Base-by-base conservation (phyloP, 441 rosid species). In the Gossypium davidsonii region DNA sequence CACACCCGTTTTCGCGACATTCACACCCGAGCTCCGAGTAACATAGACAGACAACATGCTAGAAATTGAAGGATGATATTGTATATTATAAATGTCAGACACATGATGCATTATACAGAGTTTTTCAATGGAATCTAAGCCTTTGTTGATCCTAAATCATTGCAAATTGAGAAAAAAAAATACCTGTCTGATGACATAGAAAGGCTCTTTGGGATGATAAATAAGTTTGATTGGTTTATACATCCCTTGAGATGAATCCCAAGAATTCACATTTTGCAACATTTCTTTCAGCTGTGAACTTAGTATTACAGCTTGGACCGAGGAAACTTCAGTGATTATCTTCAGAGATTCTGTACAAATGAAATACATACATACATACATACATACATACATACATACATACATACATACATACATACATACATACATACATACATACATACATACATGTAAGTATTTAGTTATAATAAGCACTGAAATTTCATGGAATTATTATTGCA, bases 151-250 rank as follows among this genome's bases (percentile, higher is more conserved):
- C 39, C 39, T 34, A 34, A 34, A 34, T 34, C 39, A 34, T 6
- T 34, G 39, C 8, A 34, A 34, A 34, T 34, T 34, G 39, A 34
- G 39, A 34, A 34, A 34, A 6, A 20, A 20, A 3, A 0, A 57
- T 83, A 90, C 96, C 96, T 88, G 90, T 85, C 80, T 90, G 82
- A 84, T 85, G 79, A 92, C 87, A 80, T 90, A 92, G 79, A 92
- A 90, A 52, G 98, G 84, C 80, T 87, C 90, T 72, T 85, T 85
- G 1, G 86, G 92, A 70, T 92, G 90, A 82, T 89, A 88, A 61
- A 82, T 83, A 60, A 92, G 89, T 78, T 82, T 92, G 80, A 89
- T 81, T 20, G 92, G 89, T 73, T 84, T 85, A 70, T 55, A 73
- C 77, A 69, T 83, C 63, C 86, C 87, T 39, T 70, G 84, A 73